Evolutionary conservation across 2,329 filamentous ascomycete genomes (phyloP).

Genomic region (Calonectria pauciramosa): DNA sequence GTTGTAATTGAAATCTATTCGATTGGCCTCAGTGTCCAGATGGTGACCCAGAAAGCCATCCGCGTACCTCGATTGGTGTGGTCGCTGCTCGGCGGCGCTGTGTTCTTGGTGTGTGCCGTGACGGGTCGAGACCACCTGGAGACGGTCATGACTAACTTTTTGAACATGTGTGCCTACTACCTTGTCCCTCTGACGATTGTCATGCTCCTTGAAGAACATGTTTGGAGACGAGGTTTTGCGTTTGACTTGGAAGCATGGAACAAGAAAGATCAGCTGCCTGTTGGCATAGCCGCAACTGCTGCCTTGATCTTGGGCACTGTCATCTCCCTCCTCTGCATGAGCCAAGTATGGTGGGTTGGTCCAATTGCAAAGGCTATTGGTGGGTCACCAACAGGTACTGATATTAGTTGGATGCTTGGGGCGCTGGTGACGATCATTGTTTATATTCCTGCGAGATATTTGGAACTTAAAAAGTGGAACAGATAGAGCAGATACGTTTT

Average conservation of each 20-base stretch:
- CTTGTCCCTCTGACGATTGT: not conserved
- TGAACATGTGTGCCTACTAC: constrained; percentile 10
- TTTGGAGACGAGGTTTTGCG: not conserved
- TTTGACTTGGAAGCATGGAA: not conserved
- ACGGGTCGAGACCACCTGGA: constrained; percentile 7
- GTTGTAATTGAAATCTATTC: not conserved
- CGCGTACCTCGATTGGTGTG: not conserved
- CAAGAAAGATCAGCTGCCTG: not conserved
- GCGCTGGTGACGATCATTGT: not conserved
- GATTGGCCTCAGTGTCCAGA: not conserved
- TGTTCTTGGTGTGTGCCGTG: not conserved
- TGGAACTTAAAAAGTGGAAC: not conserved
- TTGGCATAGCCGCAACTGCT: not conserved
- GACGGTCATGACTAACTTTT: constrained; percentile 10
- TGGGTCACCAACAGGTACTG: not conserved
- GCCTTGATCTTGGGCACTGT: not conserved
- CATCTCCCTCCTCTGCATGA: not conserved
- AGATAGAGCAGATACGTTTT: not conserved
- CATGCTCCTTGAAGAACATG: not conserved
- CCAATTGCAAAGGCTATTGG: not conserved
- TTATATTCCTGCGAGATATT: not conserved
- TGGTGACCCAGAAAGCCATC: not conserved
- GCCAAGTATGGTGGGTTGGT: constrained; percentile 8
- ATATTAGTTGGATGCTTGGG: constrained; percentile 1
- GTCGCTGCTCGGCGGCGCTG: not conserved